Percentiles rank a stretch among this genome's conserved stretches.
phyloP scores from a whole-genome alignment of 306 rosid genomes.

The Corylus avellana region DNA sequence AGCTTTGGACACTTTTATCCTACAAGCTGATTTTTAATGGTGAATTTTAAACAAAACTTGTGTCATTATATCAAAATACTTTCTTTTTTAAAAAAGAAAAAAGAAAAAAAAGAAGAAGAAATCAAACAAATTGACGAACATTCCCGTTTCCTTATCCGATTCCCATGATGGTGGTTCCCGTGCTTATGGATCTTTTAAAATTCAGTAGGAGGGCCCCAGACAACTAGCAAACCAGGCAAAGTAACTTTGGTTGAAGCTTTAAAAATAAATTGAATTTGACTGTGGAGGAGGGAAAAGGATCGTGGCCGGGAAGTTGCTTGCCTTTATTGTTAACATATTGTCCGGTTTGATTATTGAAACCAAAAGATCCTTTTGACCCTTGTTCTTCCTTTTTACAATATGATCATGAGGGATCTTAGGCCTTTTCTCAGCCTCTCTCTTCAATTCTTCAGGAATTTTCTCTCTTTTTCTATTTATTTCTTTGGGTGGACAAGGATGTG shows the following conservation, averaged over 20 bases:
- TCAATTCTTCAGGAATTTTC: not conserved
- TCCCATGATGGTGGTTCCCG: not conserved
- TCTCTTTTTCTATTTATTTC: not conserved
- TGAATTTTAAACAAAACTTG: too few species aligned
- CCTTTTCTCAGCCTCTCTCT: not conserved
- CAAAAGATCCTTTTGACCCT: constrained; percentile 21
- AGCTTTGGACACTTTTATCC: too few species aligned
- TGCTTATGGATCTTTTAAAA: not conserved
- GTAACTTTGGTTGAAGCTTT: constrained; percentile 16
- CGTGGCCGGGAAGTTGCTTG: constrained; percentile 16
- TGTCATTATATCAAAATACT: too few species aligned
- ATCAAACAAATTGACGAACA: not conserved
- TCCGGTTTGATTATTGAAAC: constrained; percentile 9
- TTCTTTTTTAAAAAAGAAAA: too few species aligned
- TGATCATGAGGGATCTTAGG: not conserved
- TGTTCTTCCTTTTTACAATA: not conserved
- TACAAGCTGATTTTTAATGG: too few species aligned
- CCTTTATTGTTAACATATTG: constrained; percentile 14
- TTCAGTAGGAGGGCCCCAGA: not conserved
- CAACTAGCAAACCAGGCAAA: constrained; percentile 17
- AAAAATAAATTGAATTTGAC: constrained; percentile 16
- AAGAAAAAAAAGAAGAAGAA: too few species aligned
- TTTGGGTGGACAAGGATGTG: not conserved
- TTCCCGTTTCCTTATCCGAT: not conserved
- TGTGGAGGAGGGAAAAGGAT: constrained; percentile 4